Conservation (phyloP, 2,329 filamentous ascomycete species). For the Botrytis fragariae region DNA sequence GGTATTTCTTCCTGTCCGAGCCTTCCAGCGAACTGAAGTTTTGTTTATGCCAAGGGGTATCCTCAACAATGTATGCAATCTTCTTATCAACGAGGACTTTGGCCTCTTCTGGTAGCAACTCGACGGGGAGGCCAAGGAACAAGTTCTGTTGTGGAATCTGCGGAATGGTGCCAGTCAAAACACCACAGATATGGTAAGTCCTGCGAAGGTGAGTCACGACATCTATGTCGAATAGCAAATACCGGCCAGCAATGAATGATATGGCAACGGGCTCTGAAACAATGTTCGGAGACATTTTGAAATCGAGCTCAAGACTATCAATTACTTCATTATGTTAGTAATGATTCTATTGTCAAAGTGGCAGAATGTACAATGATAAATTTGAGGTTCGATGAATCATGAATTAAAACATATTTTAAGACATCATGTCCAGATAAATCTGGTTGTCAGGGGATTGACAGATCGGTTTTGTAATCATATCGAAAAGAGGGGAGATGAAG, state of each 20-base stretch:
- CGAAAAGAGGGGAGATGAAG: slow-evolving; percentile 25
- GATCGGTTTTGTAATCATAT: slow-evolving; percentile 69
- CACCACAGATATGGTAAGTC: slow-evolving; percentile 78
- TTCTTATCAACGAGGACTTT: slow-evolving; percentile 74
- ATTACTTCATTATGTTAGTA: slow-evolving; percentile 7
- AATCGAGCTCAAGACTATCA: neutral
- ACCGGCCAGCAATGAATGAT: slow-evolving; percentile 74
- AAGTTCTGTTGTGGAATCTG: slow-evolving; percentile 94
- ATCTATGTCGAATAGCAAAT: slow-evolving; percentile 85
- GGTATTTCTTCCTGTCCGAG: slow-evolving; percentile 59
- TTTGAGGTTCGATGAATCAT: slow-evolving; percentile 44
- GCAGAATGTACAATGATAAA: neutral
- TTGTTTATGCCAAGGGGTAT: slow-evolving; percentile 65
- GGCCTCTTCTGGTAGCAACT: slow-evolving; percentile 89
- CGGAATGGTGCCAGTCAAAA: slow-evolving; percentile 82
- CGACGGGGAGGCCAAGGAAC: slow-evolving; percentile 83
- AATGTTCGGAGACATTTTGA: slow-evolving; percentile 20
- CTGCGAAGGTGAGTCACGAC: slow-evolving; percentile 75
- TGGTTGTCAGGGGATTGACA: slow-evolving; percentile 78
- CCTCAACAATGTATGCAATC: slow-evolving; percentile 78
- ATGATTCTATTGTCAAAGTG: neutral
- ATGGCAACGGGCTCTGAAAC: slow-evolving; percentile 66
- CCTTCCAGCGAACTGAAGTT: slow-evolving; percentile 59
- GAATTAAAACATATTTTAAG: slow-evolving; percentile 51
- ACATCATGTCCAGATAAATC: slow-evolving; percentile 43